These are phyloP conservation scores for thale cress (Arabidopsis thaliana) DNA, from an alignment of 345 rosid species.

Conservation along the genomic window TAIR10.1 NC_003070.9:29057001-29057500, in stretches of 20 bases:
- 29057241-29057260: conserved; percentile 86
- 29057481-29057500: not conserved
- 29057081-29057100: not conserved
- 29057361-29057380: conserved; percentile 2
- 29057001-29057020: conserved; percentile 86
- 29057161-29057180: conserved; percentile 91
- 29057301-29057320: not conserved
- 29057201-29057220: conserved; percentile 85
- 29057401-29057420: not conserved
- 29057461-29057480: not conserved
- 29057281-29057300: not conserved
- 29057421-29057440: conserved; percentile 15
- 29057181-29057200: conserved; percentile 70
- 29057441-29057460: not conserved
- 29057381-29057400: not conserved
- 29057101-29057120: not conserved
- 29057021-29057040: conserved; percentile 82
- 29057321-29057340: not conserved
- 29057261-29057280: conserved; percentile 77
- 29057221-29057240: conserved; percentile 94
- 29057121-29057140: conserved; percentile 8
- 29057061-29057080: not conserved
- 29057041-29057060: conserved; percentile 72
- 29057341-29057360: not conserved
- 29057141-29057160: conserved; percentile 79